Conservation (phyloP, 202 grass and related monocot genomes). For the Cymbopogon flexuosus region DNA sequence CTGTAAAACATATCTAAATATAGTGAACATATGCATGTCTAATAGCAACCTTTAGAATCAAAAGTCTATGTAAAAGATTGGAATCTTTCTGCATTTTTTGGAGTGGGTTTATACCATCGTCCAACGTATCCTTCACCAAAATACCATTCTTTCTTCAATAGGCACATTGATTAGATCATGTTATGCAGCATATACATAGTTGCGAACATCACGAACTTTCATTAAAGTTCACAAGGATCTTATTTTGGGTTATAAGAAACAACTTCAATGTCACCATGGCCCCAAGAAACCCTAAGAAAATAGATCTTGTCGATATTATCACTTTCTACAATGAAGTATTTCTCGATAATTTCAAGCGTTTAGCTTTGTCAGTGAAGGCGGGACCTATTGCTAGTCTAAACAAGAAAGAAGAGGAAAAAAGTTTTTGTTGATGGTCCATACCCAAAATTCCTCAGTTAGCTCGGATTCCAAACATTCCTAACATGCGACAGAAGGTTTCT, state of each 20-base stretch:
- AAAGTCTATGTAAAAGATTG: slow-evolving; percentile 65
- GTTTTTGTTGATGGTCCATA: slow-evolving; percentile 49
- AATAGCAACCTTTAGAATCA: too few species aligned
- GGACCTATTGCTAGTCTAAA: slow-evolving; percentile 53
- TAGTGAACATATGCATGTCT: too few species aligned
- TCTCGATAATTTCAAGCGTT: slow-evolving; percentile 67
- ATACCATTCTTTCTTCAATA: slow-evolving; percentile 78
- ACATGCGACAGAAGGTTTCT: slow-evolving; percentile 98
- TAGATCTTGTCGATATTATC: slow-evolving; percentile 86
- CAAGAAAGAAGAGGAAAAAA: slow-evolving; percentile 57
- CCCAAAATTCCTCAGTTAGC: slow-evolving; percentile 76
- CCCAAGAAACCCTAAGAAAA: slow-evolving; percentile 48
- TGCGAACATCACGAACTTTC: slow-evolving; percentile 75
- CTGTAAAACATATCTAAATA: too few species aligned
- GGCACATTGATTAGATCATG: slow-evolving; percentile 95
- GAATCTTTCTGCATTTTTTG: slow-evolving; percentile 66
- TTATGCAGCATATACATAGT: slow-evolving; percentile 92
- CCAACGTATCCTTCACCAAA: slow-evolving; percentile 72
- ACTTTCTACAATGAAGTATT: slow-evolving; percentile 96
- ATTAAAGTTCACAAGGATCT: slow-evolving; percentile 66
- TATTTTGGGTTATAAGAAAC: slow-evolving; percentile 90
- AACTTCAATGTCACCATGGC: slow-evolving; percentile 53
- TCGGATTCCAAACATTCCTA: slow-evolving; percentile 89
- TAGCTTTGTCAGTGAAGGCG: slow-evolving; percentile 60
- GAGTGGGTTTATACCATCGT: slow-evolving; percentile 76